Percentiles rank a stretch among this genome's conserved stretches.
phyloP scores from a whole-genome alignment of 345 rosid species.

The Camelina neglecta region DNA sequence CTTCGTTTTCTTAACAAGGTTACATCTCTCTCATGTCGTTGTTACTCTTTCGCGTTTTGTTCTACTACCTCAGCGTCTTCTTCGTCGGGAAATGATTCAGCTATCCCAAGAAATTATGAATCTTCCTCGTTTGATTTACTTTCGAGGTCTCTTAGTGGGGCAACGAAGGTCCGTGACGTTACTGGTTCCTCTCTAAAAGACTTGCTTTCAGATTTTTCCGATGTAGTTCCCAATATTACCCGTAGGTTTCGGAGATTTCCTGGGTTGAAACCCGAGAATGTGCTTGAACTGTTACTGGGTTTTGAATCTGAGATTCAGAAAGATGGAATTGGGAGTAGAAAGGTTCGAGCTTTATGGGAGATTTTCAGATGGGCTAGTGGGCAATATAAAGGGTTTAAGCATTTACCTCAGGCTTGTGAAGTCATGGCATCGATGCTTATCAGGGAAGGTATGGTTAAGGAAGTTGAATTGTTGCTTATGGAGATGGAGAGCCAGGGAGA shows the following conservation, averaged over 20 bases:
- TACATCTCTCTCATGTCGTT: constrained; percentile 37
- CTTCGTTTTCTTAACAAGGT: constrained; percentile 40
- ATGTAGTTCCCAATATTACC: constrained; percentile 60
- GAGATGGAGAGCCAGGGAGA: constrained; percentile 53
- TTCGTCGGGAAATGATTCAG: constrained; percentile 11
- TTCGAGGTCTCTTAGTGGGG: constrained; percentile 8
- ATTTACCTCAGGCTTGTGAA: constrained; percentile 57
- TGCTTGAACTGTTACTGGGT: constrained; percentile 60
- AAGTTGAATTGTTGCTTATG: constrained; percentile 62
- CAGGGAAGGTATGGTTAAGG: constrained; percentile 59
- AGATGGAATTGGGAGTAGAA: constrained; percentile 46
- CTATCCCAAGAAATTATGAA: constrained; percentile 38
- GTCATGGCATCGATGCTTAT: constrained; percentile 66
- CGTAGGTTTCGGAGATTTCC: constrained; percentile 60
- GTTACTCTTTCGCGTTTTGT: constrained; percentile 18
- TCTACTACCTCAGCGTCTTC: neutral
- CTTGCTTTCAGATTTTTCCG: constrained; percentile 61
- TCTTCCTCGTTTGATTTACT: constrained; percentile 42
- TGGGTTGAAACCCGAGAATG: constrained; percentile 57
- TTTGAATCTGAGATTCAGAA: constrained; percentile 53
- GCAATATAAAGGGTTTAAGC: constrained; percentile 58
- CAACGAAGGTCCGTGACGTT: constrained; percentile 28
- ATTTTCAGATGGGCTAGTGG: constrained; percentile 58
- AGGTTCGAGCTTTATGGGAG: constrained; percentile 69
- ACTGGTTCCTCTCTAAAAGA: constrained; percentile 49